Evolutionary conservation across 306 rosid species (phyloP).

Genomic region (Bauhinia variegata): DNA sequence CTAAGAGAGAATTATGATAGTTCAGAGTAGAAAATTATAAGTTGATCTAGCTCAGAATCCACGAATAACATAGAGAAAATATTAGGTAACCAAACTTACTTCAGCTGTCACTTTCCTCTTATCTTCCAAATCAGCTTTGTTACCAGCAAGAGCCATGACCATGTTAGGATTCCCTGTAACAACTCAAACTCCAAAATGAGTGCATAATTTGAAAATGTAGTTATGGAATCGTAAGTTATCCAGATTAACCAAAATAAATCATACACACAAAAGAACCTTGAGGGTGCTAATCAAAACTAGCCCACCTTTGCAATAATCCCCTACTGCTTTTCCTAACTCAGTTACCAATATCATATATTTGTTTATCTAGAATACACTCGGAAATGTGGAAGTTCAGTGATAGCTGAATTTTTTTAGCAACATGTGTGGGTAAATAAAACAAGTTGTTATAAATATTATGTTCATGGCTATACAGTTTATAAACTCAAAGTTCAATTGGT

Average conservation of each 20-base stretch:
- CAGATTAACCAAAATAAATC: too few relatives aligned
- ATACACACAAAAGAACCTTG: too few relatives aligned
- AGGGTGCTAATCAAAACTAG: too few relatives aligned
- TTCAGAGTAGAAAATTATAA: not conserved
- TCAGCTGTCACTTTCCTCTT: conserved; percentile 62
- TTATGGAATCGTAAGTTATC: too few relatives aligned
- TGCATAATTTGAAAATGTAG: conserved; percentile 23
- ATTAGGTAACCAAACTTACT: conserved; percentile 41
- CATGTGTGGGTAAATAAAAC: not conserved
- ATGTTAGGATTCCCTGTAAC: conserved; percentile 61
- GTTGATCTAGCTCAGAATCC: not conserved
- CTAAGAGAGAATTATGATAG: not conserved
- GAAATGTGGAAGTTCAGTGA: conserved; percentile 8
- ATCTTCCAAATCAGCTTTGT: conserved; percentile 67
- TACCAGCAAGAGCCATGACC: conserved; percentile 69
- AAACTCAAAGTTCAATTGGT: conserved; percentile 20
- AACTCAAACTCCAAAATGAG: conserved; percentile 29
- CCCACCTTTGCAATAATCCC: too few relatives aligned
- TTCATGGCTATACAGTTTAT: conserved; percentile 15
- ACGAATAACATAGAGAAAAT: not conserved
- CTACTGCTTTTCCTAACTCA: not conserved
- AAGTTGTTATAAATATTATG: conserved; percentile 26
- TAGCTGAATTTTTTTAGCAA: conserved; percentile 8
- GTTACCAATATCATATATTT: conserved; percentile 9
- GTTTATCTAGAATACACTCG: conserved; percentile 9